phyloP scores from a whole-genome alignment of 768 basidiomycete species.

The Goffeauzyma gilvescens region DNA sequence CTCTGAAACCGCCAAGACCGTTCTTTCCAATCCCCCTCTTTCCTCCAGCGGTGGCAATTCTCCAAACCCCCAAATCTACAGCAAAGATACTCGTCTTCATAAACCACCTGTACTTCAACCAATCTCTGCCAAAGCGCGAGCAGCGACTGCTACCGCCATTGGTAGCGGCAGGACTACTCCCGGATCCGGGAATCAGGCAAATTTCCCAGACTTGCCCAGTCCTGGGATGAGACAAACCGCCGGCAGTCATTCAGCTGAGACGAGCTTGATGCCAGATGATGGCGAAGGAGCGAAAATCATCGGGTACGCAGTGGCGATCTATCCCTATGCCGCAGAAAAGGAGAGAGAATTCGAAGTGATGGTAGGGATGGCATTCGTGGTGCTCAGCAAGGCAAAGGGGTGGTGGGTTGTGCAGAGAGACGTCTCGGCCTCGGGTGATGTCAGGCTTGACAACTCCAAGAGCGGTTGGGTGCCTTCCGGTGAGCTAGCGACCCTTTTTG shows the following conservation, averaged over 20 bases:
- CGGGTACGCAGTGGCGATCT: slow-evolving; percentile 92
- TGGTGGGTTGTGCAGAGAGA: slow-evolving; percentile 99
- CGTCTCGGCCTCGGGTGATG: slow-evolving; percentile 58
- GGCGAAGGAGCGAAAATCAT: slow-evolving; percentile 36
- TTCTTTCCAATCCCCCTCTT: too few relatives aligned
- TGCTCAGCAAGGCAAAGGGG: slow-evolving; percentile 79
- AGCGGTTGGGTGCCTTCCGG: slow-evolving; percentile 98
- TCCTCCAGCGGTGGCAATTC: too few relatives aligned
- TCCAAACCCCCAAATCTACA: slow-evolving; percentile 16
- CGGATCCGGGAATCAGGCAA: slow-evolving; percentile 16
- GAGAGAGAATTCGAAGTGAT: slow-evolving; percentile 97
- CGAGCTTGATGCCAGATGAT: slow-evolving; percentile 28
- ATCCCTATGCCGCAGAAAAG: slow-evolving; percentile 95
- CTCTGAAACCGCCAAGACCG: slow-evolving; percentile 13
- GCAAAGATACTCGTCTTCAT: slow-evolving; percentile 25
- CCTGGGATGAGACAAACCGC: slow-evolving; percentile 18
- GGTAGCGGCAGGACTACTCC: slow-evolving; percentile 8
- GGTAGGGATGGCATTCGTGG: slow-evolving; percentile 90
- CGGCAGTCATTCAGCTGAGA: slow-evolving; percentile 17
- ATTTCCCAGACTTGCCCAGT: slow-evolving; percentile 28
- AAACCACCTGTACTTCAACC: slow-evolving; percentile 30
- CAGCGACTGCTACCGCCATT: slow-evolving; percentile 14
- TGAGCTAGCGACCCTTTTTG: slow-evolving; percentile 2
- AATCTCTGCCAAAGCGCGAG: slow-evolving; percentile 16
- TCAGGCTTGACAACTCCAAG: slow-evolving; percentile 54